A percentile compares a stretch with the other conserved stretches of the same genome.
Evolutionary conservation across 2,329 filamentous ascomycete species (phyloP).

Genomic region (Colletotrichum magnum): DNA sequence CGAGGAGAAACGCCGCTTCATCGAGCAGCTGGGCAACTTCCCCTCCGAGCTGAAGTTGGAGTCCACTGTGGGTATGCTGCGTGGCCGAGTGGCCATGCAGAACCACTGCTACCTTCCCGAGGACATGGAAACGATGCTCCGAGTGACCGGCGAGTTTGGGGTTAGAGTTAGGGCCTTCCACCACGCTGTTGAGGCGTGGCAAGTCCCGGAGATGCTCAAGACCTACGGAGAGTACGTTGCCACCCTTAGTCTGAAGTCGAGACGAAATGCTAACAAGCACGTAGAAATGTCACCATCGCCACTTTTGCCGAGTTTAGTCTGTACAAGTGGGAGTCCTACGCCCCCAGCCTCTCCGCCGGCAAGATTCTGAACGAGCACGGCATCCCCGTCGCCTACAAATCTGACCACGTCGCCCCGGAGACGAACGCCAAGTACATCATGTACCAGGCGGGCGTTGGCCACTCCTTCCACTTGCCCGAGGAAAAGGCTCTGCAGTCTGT

Average conservation of each 20-base stretch:
- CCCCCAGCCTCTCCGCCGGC: slow-evolving; percentile 55
- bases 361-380: slow-evolving; percentile 56
- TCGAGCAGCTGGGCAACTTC: slow-evolving; percentile 41
- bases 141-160: slow-evolving; percentile 58
- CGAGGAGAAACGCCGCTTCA: slow-evolving; percentile 43
- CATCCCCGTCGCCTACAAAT: slow-evolving; percentile 60
- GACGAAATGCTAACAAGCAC: slow-evolving; percentile 22
- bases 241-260: slow-evolving; percentile 30
- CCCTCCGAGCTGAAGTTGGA: slow-evolving; percentile 56
- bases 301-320: slow-evolving; percentile 58
- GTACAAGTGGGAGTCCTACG: slow-evolving; percentile 60
- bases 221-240: slow-evolving; percentile 47
- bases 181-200: slow-evolving; percentile 56
- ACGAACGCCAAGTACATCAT: slow-evolving; percentile 58
- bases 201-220: slow-evolving; percentile 57
- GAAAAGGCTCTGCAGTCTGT: slow-evolving; percentile 59
- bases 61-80: slow-evolving; percentile 55
- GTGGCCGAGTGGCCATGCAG: slow-evolving; percentile 58
- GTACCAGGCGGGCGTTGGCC: slow-evolving; percentile 56
- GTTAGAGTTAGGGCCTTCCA: slow-evolving; percentile 58
- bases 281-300: slow-evolving; percentile 57
- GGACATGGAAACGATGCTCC: slow-evolving; percentile 59
- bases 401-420: slow-evolving; percentile 52
- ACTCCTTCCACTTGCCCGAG: slow-evolving; percentile 58
- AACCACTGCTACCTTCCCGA: slow-evolving; percentile 61